Evolutionary conservation across 768 basidiomycete species (phyloP), one percentile per base, ranked within the genome.

Genomic region (Leccinellum albellum): DNA sequence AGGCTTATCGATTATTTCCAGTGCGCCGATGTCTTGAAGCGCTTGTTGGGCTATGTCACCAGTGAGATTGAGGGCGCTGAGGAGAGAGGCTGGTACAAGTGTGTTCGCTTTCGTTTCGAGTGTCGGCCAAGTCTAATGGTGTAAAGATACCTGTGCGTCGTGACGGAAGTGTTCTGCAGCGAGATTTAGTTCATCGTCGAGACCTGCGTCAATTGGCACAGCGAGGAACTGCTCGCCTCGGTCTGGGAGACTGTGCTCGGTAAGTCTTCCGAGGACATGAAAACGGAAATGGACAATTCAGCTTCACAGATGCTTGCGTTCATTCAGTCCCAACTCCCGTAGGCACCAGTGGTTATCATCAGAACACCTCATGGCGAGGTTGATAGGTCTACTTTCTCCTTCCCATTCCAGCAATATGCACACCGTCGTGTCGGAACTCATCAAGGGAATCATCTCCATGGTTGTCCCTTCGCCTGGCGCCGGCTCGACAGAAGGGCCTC

Each of bases 131-230:
- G 42, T 51, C 54, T 66, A 32, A 61, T 31, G 31, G 17, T n/a
- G 7, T 29, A 24, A 51, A 97, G 95, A 73, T 98, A 93, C 72
- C 93, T 95, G 2, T 89, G 91, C 66, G 85, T 94, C 21, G 89
- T 93, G 14, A 94, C 95, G 26, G 96, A 98, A 72, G 93, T 98
- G 24, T 82, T 98, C 32, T 95, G 94, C 75, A 90, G 91, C 72
- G 94, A 96, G 65, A 88, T 96, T 74, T 97, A 94, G 88, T 90
- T 88, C 20, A 91, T 98, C 66, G 86, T 94, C 49, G 93, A 94
- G 73, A 92, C 91, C 1, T 91, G 93, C 64, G 77, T 96, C 65
- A 81, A 79, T 64, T n/a, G n/a, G n/a, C 78, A 88, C 64, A 78
- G 82, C 51, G 78, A 85, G 10, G 83, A 88, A 56, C 79, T 97